A percentile compares a stretch with the other conserved stretches of the same genome.
Conservation (phyloP, 176 grass and related monocot genomes). For the Cenchrus fungigraminus region DNA sequence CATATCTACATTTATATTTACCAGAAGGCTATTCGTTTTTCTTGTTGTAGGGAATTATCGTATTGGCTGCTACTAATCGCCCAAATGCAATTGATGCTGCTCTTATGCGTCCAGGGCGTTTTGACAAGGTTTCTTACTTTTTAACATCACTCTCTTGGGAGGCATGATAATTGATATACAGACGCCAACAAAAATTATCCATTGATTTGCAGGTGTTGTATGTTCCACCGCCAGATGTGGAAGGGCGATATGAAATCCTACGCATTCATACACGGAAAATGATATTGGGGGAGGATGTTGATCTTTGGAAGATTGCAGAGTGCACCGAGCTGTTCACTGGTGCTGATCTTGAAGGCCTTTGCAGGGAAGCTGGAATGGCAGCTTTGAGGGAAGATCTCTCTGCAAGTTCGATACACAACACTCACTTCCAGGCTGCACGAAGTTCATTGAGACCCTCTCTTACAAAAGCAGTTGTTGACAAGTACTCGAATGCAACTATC, state of each 20-base stretch:
- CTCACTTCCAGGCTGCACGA: slow-evolving; percentile 62
- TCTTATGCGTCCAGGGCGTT: slow-evolving; percentile 78
- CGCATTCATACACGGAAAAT: slow-evolving; percentile 77
- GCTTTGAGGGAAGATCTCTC: slow-evolving; percentile 72
- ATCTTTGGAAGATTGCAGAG: slow-evolving; percentile 65
- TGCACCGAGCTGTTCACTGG: slow-evolving; percentile 74
- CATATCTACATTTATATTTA: slow-evolving; percentile 23
- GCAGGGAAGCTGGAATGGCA: slow-evolving; percentile 76
- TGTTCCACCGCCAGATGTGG: slow-evolving; percentile 66
- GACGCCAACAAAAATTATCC: not conserved
- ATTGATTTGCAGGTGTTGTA: slow-evolving; percentile 71
- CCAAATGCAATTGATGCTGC: slow-evolving; percentile 83
- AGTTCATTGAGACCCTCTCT: slow-evolving; percentile 64
- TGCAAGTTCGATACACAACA: slow-evolving; percentile 38
- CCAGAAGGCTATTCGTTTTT: not conserved
- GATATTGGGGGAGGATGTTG: slow-evolving; percentile 69
- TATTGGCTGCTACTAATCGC: slow-evolving; percentile 86
- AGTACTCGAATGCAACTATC: slow-evolving; percentile 54
- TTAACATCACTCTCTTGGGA: not conserved
- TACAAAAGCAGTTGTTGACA: slow-evolving; percentile 65
- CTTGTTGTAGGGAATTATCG: slow-evolving; percentile 75
- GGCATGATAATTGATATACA: not conserved
- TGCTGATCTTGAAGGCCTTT: slow-evolving; percentile 82
- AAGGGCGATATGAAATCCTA: slow-evolving; percentile 81
- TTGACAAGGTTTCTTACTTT: slow-evolving; percentile 61